phyloP scores from a whole-genome alignment of 2,329 filamentous ascomycete species.

The Microcera coccophila region DNA sequence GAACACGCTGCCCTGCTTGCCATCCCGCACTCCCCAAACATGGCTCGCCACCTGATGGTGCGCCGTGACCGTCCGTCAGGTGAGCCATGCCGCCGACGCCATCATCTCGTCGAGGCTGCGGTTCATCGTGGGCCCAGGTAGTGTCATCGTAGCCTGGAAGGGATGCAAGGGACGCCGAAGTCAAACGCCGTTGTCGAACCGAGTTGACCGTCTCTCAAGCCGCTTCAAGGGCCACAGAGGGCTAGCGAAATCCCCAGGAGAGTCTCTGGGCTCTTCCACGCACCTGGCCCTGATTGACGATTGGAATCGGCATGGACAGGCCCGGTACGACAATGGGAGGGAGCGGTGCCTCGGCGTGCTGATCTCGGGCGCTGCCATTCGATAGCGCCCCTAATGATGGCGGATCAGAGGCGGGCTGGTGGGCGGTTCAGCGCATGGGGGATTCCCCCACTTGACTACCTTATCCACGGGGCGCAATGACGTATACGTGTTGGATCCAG shows the following conservation, averaged over 20 bases:
- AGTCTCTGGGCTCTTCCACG: too few relatives aligned
- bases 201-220: background rate
- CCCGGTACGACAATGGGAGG: background rate
- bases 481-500: too few relatives aligned
- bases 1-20: too few relatives aligned
- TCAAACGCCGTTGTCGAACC: slow-evolving; percentile 10
- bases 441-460: too few relatives aligned
- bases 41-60: slow-evolving; percentile 27
- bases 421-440: slow-evolving; percentile 7
- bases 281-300: background rate
- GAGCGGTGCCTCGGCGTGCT: slow-evolving; percentile 13
- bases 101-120: slow-evolving; percentile 14
- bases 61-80: slow-evolving; percentile 27
- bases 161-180: background rate
- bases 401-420: too few relatives aligned
- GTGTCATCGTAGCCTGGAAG: slow-evolving; percentile 5
- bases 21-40: background rate
- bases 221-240: too few relatives aligned
- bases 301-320: background rate
- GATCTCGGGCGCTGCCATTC: slow-evolving; percentile 16
- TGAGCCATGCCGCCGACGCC: slow-evolving; percentile 29
- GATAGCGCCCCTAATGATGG: too few relatives aligned
- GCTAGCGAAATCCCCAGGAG: too few relatives aligned
- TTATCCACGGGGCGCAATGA: too few relatives aligned
- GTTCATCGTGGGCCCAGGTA: slow-evolving; percentile 6